A percentile compares a stretch with the other conserved stretches of the same genome.
These are phyloP conservation scores for Paraconiothyrium sp. DNA, from an alignment of 2,329 filamentous ascomycete genomes.

Conservation along the genomic window DNA sequence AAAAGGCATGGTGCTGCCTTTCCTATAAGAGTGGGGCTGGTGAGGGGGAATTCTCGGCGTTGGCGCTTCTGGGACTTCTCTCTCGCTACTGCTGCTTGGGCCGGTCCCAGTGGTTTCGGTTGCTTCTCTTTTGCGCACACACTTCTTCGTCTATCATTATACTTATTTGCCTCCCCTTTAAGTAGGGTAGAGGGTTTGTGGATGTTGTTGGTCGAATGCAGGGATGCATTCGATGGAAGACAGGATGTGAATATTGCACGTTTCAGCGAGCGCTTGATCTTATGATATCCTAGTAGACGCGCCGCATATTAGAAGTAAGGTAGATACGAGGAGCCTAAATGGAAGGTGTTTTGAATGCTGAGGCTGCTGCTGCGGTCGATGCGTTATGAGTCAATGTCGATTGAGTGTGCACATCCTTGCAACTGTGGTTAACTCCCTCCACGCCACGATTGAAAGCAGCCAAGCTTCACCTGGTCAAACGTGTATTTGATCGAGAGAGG, in stretches of 20 bases:
- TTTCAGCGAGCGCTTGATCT: constrained; percentile 9
- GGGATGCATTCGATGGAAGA: neutral
- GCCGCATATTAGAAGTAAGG: constrained; percentile 10
- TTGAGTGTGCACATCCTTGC: neutral
- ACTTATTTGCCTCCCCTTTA: constrained; percentile 5
- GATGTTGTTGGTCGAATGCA: neutral
- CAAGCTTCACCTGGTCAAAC: neutral
- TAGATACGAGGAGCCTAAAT: constrained; percentile 1
- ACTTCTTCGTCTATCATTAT: constrained; percentile 15
- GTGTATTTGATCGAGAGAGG: neutral
- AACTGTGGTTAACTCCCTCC: neutral
- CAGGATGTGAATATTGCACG: constrained; percentile 8
- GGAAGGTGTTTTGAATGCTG: neutral
- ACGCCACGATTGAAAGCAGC: neutral
- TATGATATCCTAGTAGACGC: constrained; percentile 26
- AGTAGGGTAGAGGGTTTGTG: neutral
- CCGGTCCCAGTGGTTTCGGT: constrained; percentile 40
- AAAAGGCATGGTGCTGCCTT: constrained; percentile 47
- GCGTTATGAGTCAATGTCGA: neutral
- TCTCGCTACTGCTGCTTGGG: constrained; percentile 36
- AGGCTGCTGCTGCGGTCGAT: constrained; percentile 2
- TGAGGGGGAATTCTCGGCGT: constrained; percentile 5
- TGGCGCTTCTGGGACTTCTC: constrained; percentile 20
- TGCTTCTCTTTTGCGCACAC: constrained; percentile 11
- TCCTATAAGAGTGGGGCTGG: constrained; percentile 30